These are phyloP conservation scores for Anacardium occidentale DNA, from an alignment of 345 rosid genomes.

Conservation along the genomic window DNA sequence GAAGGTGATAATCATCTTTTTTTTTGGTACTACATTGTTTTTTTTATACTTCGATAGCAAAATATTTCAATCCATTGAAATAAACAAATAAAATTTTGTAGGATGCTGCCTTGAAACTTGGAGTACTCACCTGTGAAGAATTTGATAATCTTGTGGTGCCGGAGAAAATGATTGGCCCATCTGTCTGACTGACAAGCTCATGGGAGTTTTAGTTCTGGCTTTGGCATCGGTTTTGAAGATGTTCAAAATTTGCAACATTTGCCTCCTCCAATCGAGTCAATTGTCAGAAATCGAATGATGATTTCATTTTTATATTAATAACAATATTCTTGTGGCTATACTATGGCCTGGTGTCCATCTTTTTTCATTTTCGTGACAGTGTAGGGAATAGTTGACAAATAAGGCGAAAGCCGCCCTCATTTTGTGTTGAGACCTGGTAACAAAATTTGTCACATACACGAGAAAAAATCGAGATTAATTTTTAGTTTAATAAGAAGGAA, in stretches of 20 bases:
- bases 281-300: not conserved
- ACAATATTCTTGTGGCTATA: slow-evolving; percentile 26
- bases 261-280: slow-evolving; percentile 2
- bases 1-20: slow-evolving; percentile 52
- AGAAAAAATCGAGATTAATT: slow-evolving; percentile 6
- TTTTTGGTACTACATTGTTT: too few species aligned
- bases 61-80: not conserved
- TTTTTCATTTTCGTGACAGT: not conserved
- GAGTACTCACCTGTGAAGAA: slow-evolving; percentile 74
- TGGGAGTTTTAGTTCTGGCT: not conserved
- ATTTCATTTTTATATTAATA: slow-evolving; percentile 2
- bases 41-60: too few species aligned
- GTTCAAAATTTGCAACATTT: slow-evolving; percentile 12
- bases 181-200: slow-evolving; percentile 42
- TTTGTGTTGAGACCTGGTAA: slow-evolving; percentile 6
- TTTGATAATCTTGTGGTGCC: slow-evolving; percentile 92
- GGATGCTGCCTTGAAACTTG: slow-evolving; percentile 83
- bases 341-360: not conserved
- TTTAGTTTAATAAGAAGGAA: not conserved
- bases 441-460: not conserved
- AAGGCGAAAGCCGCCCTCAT: slow-evolving; percentile 21
- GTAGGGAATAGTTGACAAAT: slow-evolving; percentile 3
- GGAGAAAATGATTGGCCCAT: slow-evolving; percentile 92
- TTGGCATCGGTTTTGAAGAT: not conserved
- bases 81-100: slow-evolving; percentile 26